Base-by-base conservation (phyloP, 208 protist species). In the Balamuthia mandrillaris region DNA sequence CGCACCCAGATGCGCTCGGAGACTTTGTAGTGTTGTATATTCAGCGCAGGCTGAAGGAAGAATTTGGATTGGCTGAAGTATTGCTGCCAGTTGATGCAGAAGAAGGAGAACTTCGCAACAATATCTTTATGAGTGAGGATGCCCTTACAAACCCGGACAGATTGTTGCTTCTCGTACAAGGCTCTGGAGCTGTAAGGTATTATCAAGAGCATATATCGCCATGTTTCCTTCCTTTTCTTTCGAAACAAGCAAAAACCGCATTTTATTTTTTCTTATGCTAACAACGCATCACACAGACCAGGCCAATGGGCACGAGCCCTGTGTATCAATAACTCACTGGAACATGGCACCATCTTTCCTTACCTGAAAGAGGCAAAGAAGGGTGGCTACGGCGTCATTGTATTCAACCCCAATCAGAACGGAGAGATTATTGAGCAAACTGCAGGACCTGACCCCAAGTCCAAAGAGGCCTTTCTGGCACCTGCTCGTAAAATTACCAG, bases 301-400 rank as follows among this genome's bases (percentile, higher is more conserved):
- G 88, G 88, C 39, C 88, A 90, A 44, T 90, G 88, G 88, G 88
- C 88, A 31, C 21, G 88, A 29, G 44, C 45, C 3, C 21, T 90
- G 4, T 90, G 88, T 42, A 88, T 90, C 27, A 90, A 90, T 29
- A 66, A 90, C 31, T 44, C 42, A 24, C 45, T 90, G 3, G 35
- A 86, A 21, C 35, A 21, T 14, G 88, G 88, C 3, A 78, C 60
- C 9, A 89, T 89, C 12, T 60, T 90, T 24, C 79, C 77, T 6
- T 88, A 90, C 44, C n/a, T 90, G 10, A 18, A 75, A 6, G 24
- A 70, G 39, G 65, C 63, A 9, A 3, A 54, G 31, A 7, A 49
- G 6, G 37, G 37, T 31, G 79, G 65, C 7, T 90, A 29, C 18
- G 49, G 81, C 35, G 24, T 87, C 1, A 61, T 89, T 33, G 54